Evolutionary conservation across 306 rosid genomes (phyloP).

Genomic region (Canavalia ensiformis): DNA sequence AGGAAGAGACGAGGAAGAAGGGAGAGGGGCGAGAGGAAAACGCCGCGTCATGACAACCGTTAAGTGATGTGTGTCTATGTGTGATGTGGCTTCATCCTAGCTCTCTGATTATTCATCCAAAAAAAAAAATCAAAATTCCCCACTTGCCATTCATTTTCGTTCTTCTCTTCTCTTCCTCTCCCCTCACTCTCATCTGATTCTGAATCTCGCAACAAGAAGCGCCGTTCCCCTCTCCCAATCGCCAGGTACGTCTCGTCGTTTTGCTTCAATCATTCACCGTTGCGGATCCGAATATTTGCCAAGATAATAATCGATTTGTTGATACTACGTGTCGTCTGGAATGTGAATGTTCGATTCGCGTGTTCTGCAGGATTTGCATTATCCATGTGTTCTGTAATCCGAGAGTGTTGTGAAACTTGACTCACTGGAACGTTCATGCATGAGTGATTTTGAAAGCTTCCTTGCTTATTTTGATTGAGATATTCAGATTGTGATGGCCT

Average conservation of each 20-base stretch:
- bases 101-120: slow-evolving; percentile 17
- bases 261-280: neutral
- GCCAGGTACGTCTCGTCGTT: slow-evolving; percentile 41
- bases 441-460: slow-evolving; percentile 53
- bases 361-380: neutral
- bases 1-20: slow-evolving; percentile 30
- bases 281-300: slow-evolving; percentile 37
- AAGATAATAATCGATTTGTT: neutral
- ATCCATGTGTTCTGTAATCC: neutral
- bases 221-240: slow-evolving; percentile 39
- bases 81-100: slow-evolving; percentile 39
- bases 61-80: neutral
- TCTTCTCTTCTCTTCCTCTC: slow-evolving; percentile 6
- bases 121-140: neutral
- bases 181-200: slow-evolving; percentile 38
- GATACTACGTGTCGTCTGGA: neutral
- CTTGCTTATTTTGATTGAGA: slow-evolving; percentile 35
- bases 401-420: slow-evolving; percentile 33
- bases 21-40: neutral
- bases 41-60: slow-evolving; percentile 38
- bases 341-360: neutral
- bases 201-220: slow-evolving; percentile 36
- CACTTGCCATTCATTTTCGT: neutral
- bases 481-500: slow-evolving; percentile 61
- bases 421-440: slow-evolving; percentile 21